phyloP scores from a whole-genome alignment of 129 eudicot genomes.

The Ambrosia trifida region DNA sequence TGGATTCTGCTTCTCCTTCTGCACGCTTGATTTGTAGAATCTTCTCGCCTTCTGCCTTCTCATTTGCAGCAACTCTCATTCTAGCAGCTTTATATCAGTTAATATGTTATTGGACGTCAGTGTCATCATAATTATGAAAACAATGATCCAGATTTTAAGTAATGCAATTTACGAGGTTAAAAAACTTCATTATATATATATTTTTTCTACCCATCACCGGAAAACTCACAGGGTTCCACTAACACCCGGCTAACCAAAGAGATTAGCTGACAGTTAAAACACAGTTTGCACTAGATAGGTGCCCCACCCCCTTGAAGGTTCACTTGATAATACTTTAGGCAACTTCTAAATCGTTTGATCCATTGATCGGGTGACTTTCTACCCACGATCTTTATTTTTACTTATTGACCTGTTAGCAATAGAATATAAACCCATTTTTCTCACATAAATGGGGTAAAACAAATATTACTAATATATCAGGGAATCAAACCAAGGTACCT shows the following conservation, averaged over 20 bases:
- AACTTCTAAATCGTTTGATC: background rate
- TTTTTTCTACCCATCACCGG: no score
- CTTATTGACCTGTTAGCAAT: background rate
- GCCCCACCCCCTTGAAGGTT: no score
- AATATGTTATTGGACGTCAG: background rate
- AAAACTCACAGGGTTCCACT: no score
- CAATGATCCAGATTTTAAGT: background rate
- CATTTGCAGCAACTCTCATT: constrained; percentile 70
- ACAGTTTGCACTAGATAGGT: no score
- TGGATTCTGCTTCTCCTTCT: constrained; percentile 84
- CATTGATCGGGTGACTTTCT: no score
- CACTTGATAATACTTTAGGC: background rate
- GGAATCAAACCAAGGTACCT: constrained; percentile 39
- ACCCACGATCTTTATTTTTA: background rate
- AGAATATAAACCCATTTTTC: background rate
- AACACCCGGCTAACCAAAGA: no score
- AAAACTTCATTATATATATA: background rate
- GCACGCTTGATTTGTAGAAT: constrained; percentile 70
- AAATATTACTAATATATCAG: background rate
- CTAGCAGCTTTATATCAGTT: constrained; percentile 49
- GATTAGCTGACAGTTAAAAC: no score
- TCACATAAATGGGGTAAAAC: background rate
- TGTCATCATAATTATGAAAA: background rate
- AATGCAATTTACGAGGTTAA: background rate
- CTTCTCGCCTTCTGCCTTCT: constrained; percentile 79